Base-by-base conservation (phyloP, 148 eudicot genomes). In the Gaultheria prostrata region DNA sequence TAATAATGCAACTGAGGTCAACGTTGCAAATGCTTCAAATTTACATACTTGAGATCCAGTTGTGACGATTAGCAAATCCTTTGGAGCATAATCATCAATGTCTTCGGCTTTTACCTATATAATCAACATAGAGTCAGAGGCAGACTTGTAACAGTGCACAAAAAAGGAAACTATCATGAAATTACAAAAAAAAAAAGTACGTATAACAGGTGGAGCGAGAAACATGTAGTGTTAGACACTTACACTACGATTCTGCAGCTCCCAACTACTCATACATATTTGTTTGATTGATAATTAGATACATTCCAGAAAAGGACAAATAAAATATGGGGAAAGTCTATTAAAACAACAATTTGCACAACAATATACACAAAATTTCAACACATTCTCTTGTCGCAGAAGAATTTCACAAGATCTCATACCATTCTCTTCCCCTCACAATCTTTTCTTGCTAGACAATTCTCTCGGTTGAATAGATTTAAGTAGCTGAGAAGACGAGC, bases 31-130 rank as follows among this genome's bases (percentile, higher is more conserved):
- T 57, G 83, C 89, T 83, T 77, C 35, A 80, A 76, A 30, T 57
- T 69, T 67, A 84, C 98, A 89, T 91, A 96, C 99, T 93, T 96
- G 99, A 85, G 99, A 96, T 82, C 99, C 99, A 32, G 99, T 96
- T 43, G 99, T 96, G 69, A 96, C 97, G 76, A 96, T 96, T 81
- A 96, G 87, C 87, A 96, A 88, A 88, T 96, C 99, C 86, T 93
- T 94, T 83, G 99, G 98, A 73, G 97, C 94, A 96, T 96, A 96
- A 83, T 94, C 92, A 90, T 94, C 99, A 84, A 96, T 94, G 80
- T 96, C 99, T 90, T 96, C 99, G 76, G 89, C 95, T 85, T 94
- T 93, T 70, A 96, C 93, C 99, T 96, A 82, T 43, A 57, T 8
- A 57, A 57, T 57, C 63, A 57, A 45, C 69, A 83, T 53, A 7